These are phyloP conservation scores for Cystobasidium sp. DNA, from an alignment of 1,284 basidiomycete species.

Conservation along the genomic window DNA sequence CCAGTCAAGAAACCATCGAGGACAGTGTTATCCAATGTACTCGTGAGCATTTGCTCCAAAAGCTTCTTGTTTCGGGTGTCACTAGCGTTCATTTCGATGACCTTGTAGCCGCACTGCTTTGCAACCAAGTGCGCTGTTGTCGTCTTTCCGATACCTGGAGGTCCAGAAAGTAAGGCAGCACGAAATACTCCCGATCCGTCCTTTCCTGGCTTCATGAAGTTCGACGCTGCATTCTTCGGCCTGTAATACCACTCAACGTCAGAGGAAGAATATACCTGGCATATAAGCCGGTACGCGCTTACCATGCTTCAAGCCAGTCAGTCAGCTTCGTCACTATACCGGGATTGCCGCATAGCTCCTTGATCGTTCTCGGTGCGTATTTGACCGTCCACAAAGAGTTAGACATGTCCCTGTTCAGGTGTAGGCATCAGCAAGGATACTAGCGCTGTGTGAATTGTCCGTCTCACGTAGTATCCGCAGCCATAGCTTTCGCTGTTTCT, in stretches of 20 bases:
- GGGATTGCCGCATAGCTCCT: conserved; percentile 96
- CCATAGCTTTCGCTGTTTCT: conserved; percentile 73
- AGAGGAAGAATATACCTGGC: conserved; percentile 70
- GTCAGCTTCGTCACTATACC: conserved; percentile 83
- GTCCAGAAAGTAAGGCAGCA: conserved; percentile 86
- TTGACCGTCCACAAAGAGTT: conserved; percentile 90
- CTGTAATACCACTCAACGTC: conserved; percentile 58
- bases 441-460: background rate
- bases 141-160: conserved; percentile 97
- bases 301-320: conserved; percentile 87
- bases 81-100: conserved; percentile 95
- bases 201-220: conserved; percentile 94
- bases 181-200: conserved; percentile 83
- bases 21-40: conserved; percentile 81
- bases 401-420: conserved; percentile 56
- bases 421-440: background rate
- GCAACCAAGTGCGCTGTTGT: conserved; percentile 93
- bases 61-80: conserved; percentile 95
- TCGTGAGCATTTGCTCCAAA: conserved; percentile 71
- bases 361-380: conserved; percentile 84
- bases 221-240: conserved; percentile 70
- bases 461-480: conserved; percentile 53
- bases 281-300: conserved; percentile 65
- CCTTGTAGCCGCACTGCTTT: conserved; percentile 82
- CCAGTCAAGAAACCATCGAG: conserved; percentile 78